These are phyloP conservation scores for Silene coronaria DNA, from an alignment of 179 eudicot species.

Conservation along the genomic window DNA sequence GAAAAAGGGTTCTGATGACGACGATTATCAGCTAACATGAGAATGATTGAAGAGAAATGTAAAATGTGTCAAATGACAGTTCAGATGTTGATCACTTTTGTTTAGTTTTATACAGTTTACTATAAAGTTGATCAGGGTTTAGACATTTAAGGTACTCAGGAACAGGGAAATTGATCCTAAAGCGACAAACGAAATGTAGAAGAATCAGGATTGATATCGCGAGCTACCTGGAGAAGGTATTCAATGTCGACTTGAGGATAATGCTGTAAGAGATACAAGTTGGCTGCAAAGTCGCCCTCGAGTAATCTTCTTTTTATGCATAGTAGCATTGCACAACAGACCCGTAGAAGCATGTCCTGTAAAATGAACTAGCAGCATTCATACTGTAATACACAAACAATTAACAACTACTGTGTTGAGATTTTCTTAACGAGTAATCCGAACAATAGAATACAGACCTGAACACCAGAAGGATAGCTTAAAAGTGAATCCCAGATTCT, in stretches of 20 bases:
- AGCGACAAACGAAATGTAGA: conserved; percentile 31
- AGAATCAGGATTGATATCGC: conserved; percentile 34
- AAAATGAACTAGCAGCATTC: not conserved
- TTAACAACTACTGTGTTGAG: not conserved
- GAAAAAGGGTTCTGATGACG: no score
- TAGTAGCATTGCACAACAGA: conserved; percentile 68
- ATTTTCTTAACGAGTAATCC: not conserved
- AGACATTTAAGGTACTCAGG: no score
- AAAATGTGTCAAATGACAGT: no score
- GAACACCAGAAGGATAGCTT: conserved; percentile 53
- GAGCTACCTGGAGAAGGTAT: conserved; percentile 49
- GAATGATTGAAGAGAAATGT: no score
- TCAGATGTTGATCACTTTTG: not conserved
- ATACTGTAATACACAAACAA: not conserved
- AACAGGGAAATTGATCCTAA: not conserved
- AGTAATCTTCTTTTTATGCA: conserved; percentile 44
- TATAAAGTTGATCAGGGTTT: not conserved
- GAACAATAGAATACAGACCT: conserved; percentile 31
- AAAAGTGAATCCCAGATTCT: conserved; percentile 70
- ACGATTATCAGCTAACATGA: no score
- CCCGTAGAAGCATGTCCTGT: conserved; percentile 62
- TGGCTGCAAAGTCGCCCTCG: conserved; percentile 56
- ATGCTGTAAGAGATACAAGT: conserved; percentile 54
- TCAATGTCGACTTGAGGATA: conserved; percentile 48
- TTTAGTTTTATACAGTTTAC: not conserved